phyloP scores from a whole-genome alignment of 2,329 filamentous ascomycete genomes.

The Ophiostoma perfectum region DNA sequence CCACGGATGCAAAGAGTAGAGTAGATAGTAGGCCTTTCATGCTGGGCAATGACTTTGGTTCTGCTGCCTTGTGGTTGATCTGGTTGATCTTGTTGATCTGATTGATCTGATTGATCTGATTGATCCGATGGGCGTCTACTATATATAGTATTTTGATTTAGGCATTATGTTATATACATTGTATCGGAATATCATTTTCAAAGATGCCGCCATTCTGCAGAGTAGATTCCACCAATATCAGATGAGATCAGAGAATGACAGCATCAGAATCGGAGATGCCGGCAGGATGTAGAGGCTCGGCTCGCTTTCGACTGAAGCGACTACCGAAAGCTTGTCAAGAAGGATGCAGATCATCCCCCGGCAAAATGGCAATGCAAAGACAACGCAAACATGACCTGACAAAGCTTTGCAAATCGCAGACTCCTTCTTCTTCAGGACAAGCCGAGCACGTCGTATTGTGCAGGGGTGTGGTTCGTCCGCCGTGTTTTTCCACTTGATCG shows the following conservation, averaged over 20 bases:
- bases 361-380: background rate
- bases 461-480: too few relatives aligned
- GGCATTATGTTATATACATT: background rate
- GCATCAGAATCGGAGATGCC: background rate
- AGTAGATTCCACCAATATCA: background rate
- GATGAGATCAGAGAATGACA: background rate
- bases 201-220: background rate
- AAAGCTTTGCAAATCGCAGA: too few relatives aligned
- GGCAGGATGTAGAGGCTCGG: background rate
- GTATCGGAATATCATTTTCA: background rate
- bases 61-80: background rate
- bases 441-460: background rate
- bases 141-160: background rate
- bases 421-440: background rate
- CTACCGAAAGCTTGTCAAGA: conserved; percentile 3
- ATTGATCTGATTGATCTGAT: too few relatives aligned
- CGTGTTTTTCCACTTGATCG: background rate
- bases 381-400: too few relatives aligned
- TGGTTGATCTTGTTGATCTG: too few relatives aligned
- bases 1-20: background rate
- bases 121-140: background rate
- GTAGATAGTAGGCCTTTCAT: background rate
- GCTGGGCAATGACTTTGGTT: background rate
- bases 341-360: background rate
- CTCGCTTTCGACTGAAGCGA: background rate